Evolutionary conservation across 2,329 filamentous ascomycete genomes (phyloP), one percentile per base, ranked within the genome.

Genomic region (Ophiostoma sp.): DNA sequence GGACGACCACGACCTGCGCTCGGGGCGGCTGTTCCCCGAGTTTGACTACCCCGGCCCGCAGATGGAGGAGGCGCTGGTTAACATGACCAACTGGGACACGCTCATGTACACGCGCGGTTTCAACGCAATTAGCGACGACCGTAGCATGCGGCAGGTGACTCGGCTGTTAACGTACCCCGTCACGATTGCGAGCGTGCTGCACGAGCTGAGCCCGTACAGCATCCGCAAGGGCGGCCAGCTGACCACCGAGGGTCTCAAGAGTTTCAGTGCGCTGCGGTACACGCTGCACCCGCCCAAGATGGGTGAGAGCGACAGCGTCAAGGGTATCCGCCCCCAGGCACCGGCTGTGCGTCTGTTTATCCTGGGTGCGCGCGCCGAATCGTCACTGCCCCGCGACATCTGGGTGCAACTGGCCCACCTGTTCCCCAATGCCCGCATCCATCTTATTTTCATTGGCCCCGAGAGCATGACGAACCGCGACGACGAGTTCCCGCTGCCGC

Each of bases 41-140:
- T 98, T 97, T 79, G 90, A 95, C 75, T 97, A 97, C 80, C 94
- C 96, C 0, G 93, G 92, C 17, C 87, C 91, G 72, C 95, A 98
- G 83, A 90, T 98, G 81, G 95, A 98, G 76, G 95, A 98, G 81
- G 93, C 94, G 45, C 87, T 96, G 77, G 90, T 98, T 77, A 99
- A 99, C 83, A 95, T 99, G 92, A 97, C 92, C 59, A 99, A 97
- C 82, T 99, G 96, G 96, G 96, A 99, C 82, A 98, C 96, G 0
- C 93, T 97, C 78, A 85, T 99, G 79, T 99, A 97, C 81, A 97
- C 94, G 2, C 88, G 96, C 79, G 92, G 97, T 78, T 98, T 96
- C 79, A 89, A 92, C 77, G 97, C 97, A 5, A 91, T 99, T 80
- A 94, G 99, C 81, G 90, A 94, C 75, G 95, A 97, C 80, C 89